Base-by-base conservation (phyloP, 2,329 filamentous ascomycete species). In the Epichloe bromicola region DNA sequence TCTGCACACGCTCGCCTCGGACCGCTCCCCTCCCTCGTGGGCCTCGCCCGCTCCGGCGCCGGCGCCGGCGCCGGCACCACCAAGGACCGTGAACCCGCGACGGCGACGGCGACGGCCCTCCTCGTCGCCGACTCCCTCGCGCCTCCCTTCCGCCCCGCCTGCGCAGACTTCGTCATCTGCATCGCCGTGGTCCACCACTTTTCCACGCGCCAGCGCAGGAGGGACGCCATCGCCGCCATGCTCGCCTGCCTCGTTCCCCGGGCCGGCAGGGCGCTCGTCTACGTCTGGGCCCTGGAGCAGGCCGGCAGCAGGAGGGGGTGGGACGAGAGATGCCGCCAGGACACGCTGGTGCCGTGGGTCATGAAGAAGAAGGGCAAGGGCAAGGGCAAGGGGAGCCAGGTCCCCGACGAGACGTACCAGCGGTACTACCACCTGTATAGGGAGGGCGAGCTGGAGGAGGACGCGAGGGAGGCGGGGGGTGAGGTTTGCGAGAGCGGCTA, bases 211-310 rank as follows among this genome's bases (percentile, higher is more conserved):
- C 75, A 74, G 47, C 76, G 93, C 51, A 78, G 93, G 47, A 71
- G 85, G 37, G 81, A 85, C 55, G 89, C 86, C 30, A 78, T 97
- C 17, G 69, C 71, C 46, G 76, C 78, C 40, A 79, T 97, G 46
- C 70, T 97, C 57, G 75, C 79, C 48, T 82, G 83, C 46, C 70
- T 95, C 3, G 15, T n/a, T 50, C 71, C 69, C 3, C 14, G 10
- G 2, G 82, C 80, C 0, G 88, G 88, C 1, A 80, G 76, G 64
- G 84, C 85, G 15, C 72, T 97, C 51, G 75, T 97, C 48, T 96
- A 93, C 65, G 91, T 94, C 17, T 97, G 93, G 93, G 93, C 93
- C 1, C 74, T 98, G 19, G 93, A 98, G 74, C 93, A 98, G 70
- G 83, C 85, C 59, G 73, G 73, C 52, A 95, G 89, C 67, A 80